Conservation (phyloP, 1,139 yeast genomes). For the Candida gigantensis region DNA sequence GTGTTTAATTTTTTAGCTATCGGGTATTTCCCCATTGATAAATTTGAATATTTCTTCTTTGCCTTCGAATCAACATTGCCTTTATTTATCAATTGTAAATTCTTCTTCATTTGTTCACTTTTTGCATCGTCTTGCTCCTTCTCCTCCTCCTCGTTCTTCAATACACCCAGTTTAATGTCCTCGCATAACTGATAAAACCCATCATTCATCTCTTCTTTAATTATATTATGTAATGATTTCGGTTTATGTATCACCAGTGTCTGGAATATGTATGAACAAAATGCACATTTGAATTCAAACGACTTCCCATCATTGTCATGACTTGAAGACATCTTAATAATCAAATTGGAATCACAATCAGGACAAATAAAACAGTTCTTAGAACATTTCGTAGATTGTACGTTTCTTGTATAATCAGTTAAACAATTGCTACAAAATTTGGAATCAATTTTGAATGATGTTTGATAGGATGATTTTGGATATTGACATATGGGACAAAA, state of each 20-base stretch:
- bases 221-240: slow-evolving; percentile 32
- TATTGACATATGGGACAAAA: slow-evolving; percentile 43
- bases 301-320: slow-evolving; percentile 30
- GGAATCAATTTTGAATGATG: slow-evolving; percentile 23
- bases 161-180: slow-evolving; percentile 12
- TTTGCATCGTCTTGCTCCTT: neutral
- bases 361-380: slow-evolving; percentile 47
- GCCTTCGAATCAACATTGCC: neutral
- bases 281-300: slow-evolving; percentile 35
- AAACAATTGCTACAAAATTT: slow-evolving; percentile 43
- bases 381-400: slow-evolving; percentile 25
- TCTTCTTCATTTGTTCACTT: slow-evolving; percentile 9
- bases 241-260: slow-evolving; percentile 38
- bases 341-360: slow-evolving; percentile 28
- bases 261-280: slow-evolving; percentile 30
- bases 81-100: slow-evolving; percentile 10
- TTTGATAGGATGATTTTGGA: slow-evolving; percentile 30
- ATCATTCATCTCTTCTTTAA: slow-evolving; percentile 20
- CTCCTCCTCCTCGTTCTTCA: slow-evolving; percentile 1
- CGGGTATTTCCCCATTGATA: slow-evolving; percentile 20
- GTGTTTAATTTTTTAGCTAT: slow-evolving; percentile 26
- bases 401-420: slow-evolving; percentile 30
- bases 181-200: slow-evolving; percentile 12
- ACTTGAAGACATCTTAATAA: slow-evolving; percentile 26
- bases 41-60: neutral